Evolutionary conservation across 805 yeast genomes (phyloP).

Genomic region (Monosporozyma aerobia): DNA sequence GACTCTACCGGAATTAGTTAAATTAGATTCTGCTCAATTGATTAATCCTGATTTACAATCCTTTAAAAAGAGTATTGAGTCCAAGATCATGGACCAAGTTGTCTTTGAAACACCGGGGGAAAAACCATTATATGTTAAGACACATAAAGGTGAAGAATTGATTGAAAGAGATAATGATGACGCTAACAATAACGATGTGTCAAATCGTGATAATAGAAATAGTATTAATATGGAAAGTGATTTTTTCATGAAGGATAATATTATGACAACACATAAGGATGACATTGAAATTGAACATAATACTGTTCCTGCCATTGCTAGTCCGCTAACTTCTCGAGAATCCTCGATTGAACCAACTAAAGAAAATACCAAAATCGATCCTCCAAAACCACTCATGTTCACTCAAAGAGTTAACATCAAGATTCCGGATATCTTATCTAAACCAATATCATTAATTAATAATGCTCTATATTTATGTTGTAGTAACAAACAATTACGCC

Average conservation of each 20-base stretch:
- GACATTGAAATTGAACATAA: neutral
- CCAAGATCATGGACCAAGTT: conserved; percentile 57
- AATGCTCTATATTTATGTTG: conserved; percentile 1
- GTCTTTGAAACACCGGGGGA: conserved; percentile 48
- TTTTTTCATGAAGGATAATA: neutral
- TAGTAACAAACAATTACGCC: neutral
- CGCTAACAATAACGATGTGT: neutral
- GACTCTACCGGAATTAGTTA: conserved; percentile 49
- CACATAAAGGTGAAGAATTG: conserved; percentile 85
- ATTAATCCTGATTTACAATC: conserved; percentile 64
- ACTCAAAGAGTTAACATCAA: neutral
- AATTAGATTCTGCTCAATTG: conserved; percentile 64
- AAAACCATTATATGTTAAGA: conserved; percentile 60
- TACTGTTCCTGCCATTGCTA: neutral
- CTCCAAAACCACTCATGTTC: neutral
- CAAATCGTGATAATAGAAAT: conserved; percentile 11
- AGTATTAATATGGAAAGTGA: neutral
- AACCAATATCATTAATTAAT: neutral
- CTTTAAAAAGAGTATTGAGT: conserved; percentile 62
- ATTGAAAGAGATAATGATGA: conserved; percentile 42
- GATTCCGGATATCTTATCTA: neutral
- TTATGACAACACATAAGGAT: neutral
- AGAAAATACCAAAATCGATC: neutral
- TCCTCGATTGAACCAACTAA: neutral
- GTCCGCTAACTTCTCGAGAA: neutral